These are phyloP conservation scores for Talaromyces liani DNA, from an alignment of 495 filamentous ascomycete species.

Conservation along the genomic window DNA sequence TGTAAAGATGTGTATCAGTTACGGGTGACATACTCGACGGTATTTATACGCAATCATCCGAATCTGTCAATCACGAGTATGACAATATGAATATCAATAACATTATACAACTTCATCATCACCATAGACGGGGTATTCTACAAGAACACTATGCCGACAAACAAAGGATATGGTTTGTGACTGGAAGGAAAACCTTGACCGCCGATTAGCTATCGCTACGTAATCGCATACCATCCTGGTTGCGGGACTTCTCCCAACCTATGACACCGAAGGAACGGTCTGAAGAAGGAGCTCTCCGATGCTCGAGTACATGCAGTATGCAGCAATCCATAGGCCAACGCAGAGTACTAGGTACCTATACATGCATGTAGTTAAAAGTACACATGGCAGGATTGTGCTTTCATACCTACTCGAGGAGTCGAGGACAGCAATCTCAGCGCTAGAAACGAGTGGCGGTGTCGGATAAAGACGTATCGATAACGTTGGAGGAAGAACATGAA, in stretches of 20 bases:
- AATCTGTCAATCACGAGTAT: background rate
- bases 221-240: background rate
- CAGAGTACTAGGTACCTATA: constrained; percentile 2
- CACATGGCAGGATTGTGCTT: background rate
- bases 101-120: background rate
- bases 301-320: background rate
- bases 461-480: background rate
- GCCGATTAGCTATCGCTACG: constrained; percentile 2
- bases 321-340: background rate
- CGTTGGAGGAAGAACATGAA: too few relatives aligned
- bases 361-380: background rate
- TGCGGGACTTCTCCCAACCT: background rate
- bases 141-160: background rate
- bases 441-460: background rate
- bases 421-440: background rate
- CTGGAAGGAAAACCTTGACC: background rate
- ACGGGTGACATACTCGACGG: background rate
- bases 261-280: background rate
- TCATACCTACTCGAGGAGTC: background rate
- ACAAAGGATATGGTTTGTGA: background rate
- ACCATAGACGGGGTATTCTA: background rate
- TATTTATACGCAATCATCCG: background rate
- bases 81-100: background rate
- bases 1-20: background rate
- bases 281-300: background rate